Percentiles rank a stretch among this genome's conserved stretches.
These are phyloP conservation scores for Trametes cingulata DNA, from an alignment of 768 basidiomycete genomes.

Conservation along the genomic window DNA sequence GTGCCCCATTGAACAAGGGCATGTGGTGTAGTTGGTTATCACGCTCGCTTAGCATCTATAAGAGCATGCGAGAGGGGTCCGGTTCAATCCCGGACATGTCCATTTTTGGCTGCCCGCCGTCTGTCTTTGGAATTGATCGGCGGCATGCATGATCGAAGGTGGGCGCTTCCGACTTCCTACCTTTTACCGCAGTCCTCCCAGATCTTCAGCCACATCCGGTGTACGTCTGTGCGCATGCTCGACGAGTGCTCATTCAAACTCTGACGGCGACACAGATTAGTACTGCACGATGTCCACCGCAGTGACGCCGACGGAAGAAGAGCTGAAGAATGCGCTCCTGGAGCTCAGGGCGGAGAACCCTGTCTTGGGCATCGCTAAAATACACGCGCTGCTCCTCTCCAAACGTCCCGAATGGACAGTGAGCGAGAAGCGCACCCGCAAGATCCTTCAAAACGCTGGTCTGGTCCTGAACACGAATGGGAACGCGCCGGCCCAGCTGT, in stretches of 20 bases:
- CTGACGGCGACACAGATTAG: background rate
- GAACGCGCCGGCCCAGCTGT: slow-evolving; percentile 29
- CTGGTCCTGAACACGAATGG: slow-evolving; percentile 37
- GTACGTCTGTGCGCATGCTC: too few relatives aligned
- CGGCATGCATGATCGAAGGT: background rate
- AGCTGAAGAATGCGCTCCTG: slow-evolving; percentile 56
- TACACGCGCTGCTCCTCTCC: slow-evolving; percentile 61
- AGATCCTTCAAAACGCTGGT: slow-evolving; percentile 63
- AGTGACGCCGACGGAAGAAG: slow-evolving; percentile 56
- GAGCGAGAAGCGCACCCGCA: slow-evolving; percentile 81
- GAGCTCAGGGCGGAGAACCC: slow-evolving; percentile 60
- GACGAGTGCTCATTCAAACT: too few relatives aligned
- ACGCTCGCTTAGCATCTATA: slow-evolving; percentile 5
- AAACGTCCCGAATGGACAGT: slow-evolving; percentile 71
- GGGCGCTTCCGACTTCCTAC: background rate
- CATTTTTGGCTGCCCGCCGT: slow-evolving; percentile 3
- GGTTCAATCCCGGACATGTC: slow-evolving; percentile 20
- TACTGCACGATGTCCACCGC: background rate
- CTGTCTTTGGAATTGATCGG: slow-evolving; percentile 1
- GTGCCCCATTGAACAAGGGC: background rate
- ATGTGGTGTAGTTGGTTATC: slow-evolving; percentile 16
- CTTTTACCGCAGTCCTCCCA: too few relatives aligned
- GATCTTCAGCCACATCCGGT: background rate
- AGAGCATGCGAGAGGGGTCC: slow-evolving; percentile 13
- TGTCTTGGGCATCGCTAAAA: slow-evolving; percentile 67